Conservation (phyloP, 768 basidiomycete species). For the Guyanaporus albipodus region DNA sequence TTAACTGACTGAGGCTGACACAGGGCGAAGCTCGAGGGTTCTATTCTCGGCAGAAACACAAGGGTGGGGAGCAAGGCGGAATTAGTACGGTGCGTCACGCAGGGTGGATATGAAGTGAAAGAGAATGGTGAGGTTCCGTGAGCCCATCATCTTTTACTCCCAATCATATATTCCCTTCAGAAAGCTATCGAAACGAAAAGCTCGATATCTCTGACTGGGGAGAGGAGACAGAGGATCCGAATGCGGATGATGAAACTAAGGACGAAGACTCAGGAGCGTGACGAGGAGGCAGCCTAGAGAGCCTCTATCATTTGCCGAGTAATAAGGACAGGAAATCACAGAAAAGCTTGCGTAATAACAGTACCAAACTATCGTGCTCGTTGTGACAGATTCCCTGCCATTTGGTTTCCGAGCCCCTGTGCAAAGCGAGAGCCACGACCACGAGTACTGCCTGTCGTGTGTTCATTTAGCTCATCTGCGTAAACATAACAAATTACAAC, state of each 20-base stretch:
- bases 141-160: not conserved
- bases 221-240: conserved; percentile 29
- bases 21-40: conserved; percentile 75
- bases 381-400: conserved; percentile 41
- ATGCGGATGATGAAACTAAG: conserved; percentile 24
- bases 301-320: not conserved
- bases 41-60: conserved; percentile 71
- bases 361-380: conserved; percentile 17
- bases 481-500: conserved; percentile 10
- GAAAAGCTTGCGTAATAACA: not conserved
- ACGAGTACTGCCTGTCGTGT: conserved; percentile 50
- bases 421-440: conserved; percentile 80
- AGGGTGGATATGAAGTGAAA: conserved; percentile 72
- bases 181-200: conserved; percentile 52
- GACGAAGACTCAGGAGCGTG: conserved; percentile 10
- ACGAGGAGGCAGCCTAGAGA: conserved; percentile 10
- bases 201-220: conserved; percentile 57
- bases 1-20: conserved; percentile 6
- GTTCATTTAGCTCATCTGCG: not conserved
- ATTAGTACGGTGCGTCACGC: conserved; percentile 63
- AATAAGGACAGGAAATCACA: conserved; percentile 1
- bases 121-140: conserved; percentile 47
- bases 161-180: conserved; percentile 30
- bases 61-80: conserved; percentile 69
- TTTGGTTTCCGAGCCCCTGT: conserved; percentile 79